Evolutionary conservation across 169 alveolate species (phyloP), one percentile per base, ranked within the genome.

Genomic region (Cryptosporidium ryanae): DNA sequence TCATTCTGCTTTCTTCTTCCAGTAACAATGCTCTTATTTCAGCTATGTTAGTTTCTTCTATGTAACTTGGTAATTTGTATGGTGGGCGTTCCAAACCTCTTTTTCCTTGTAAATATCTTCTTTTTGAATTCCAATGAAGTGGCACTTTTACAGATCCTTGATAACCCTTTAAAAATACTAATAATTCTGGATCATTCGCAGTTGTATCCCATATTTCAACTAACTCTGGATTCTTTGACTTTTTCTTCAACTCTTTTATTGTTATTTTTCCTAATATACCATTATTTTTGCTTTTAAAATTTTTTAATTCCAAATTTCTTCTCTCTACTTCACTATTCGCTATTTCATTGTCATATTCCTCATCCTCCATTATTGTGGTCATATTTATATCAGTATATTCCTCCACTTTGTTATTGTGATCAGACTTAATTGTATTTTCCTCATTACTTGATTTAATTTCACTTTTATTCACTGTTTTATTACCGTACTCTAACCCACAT

Each of bases 141-240:
- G 99, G 99, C 31, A 98, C 99, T 31, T 97, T 95, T 18, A 98
- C 98, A 38, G 99, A 94, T 90, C 97, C 97, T 66, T 97, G 93
- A 59, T 92, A 92, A 54, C 97, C 95, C 92, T 98, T 98, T 82
- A 98, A 91, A 91, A 94, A 95, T 18, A 98, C 97, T 66, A 96
- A 93, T 82, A 97, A 97, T 55, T 82, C 91, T 5, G 99, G 99
- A 82, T 98, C 99, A 49, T 93, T 91, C 13, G 99, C 96, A 43
- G 99, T 97, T 49, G 98, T 93, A 83, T 97, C 99, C 97, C 98
- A 96, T 65, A 94, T 91, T 81, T 97, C 99, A 38, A 97, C 98
- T 34, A 96, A 95, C 84, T 92, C 96, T 44, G 95, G 95, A 66
- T 90, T 89, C 21, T 89, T 84, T 13, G 94, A 89, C 55, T 67